phyloP scores from a whole-genome alignment of 495 filamentous ascomycete genomes.

The Xylaria grammica region DNA sequence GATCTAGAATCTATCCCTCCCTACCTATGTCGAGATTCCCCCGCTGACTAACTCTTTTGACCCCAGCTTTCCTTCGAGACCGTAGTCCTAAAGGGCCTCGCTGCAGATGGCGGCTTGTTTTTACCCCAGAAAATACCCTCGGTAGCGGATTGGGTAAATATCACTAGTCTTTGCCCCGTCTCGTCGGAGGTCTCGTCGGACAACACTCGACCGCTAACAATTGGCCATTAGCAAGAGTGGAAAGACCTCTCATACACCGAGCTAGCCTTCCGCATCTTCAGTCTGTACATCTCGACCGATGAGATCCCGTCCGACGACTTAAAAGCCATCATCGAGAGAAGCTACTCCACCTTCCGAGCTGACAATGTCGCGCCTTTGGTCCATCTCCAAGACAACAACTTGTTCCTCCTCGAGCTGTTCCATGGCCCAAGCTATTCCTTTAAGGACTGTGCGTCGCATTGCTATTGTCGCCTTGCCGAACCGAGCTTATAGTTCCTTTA shows the following conservation, averaged over 20 bases:
- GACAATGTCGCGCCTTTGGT: constrained; percentile 74
- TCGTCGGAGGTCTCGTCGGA: neutral
- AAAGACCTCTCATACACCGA: constrained; percentile 76
- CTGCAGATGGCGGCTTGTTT: constrained; percentile 87
- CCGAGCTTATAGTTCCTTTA: constrained; percentile 24
- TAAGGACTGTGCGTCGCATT: constrained; percentile 64
- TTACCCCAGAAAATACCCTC: constrained; percentile 81
- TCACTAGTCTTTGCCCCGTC: neutral
- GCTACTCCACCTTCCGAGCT: constrained; percentile 86
- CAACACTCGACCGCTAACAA: constrained; percentile 20
- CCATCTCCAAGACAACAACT: constrained; percentile 70
- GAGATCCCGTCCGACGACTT: constrained; percentile 86
- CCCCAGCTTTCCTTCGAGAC: constrained; percentile 84
- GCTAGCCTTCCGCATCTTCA: constrained; percentile 75
- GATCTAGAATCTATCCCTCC: constrained; percentile 29
- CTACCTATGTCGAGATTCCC: neutral
- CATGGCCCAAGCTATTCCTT: constrained; percentile 97
- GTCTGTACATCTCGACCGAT: constrained; percentile 77
- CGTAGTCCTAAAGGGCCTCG: constrained; percentile 89
- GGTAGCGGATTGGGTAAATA: constrained; percentile 60
- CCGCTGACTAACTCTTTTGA: neutral
- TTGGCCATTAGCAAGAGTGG: constrained; percentile 62
- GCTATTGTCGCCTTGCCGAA: neutral
- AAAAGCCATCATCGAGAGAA: constrained; percentile 75
- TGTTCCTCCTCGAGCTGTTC: constrained; percentile 92